Percentiles rank a stretch among this genome's conserved stretches.
These are phyloP conservation scores for Ogataea nitratoaversa DNA, from an alignment of 805 yeast genomes.

Conservation along the genomic window DNA sequence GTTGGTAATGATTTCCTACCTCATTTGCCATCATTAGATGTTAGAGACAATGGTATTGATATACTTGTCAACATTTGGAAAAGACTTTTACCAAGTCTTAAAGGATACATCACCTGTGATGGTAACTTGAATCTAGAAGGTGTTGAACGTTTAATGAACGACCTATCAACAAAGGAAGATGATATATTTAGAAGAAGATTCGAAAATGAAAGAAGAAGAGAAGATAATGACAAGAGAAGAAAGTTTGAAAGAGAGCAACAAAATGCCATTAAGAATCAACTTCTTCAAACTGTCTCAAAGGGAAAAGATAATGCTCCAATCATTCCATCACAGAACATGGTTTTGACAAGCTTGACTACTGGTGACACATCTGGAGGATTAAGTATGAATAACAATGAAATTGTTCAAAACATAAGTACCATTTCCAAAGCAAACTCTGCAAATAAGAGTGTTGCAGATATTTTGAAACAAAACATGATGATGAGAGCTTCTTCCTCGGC, in stretches of 20 bases:
- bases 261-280: slow-evolving; percentile 38
- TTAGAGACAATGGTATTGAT: slow-evolving; percentile 91
- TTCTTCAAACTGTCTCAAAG: slow-evolving; percentile 52
- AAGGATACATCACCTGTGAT: slow-evolving; percentile 83
- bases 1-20: slow-evolving; percentile 99
- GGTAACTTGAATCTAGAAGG: slow-evolving; percentile 74
- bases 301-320: slow-evolving; percentile 77
- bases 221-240: slow-evolving; percentile 60
- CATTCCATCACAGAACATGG: slow-evolving; percentile 65
- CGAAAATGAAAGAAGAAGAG: slow-evolving; percentile 65
- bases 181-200: slow-evolving; percentile 69
- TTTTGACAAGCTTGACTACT: slow-evolving; percentile 61
- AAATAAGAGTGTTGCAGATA: slow-evolving; percentile 64
- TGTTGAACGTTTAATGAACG: slow-evolving; percentile 66
- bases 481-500: slow-evolving; percentile 15
- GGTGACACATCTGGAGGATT: slow-evolving; percentile 67
- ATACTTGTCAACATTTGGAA: slow-evolving; percentile 82
- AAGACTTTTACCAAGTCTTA: slow-evolving; percentile 55
- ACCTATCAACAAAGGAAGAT: slow-evolving; percentile 70
- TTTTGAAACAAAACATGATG: slow-evolving; percentile 39
- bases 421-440: slow-evolving; percentile 70
- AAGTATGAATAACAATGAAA: slow-evolving; percentile 63
- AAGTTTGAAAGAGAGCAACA: slow-evolving; percentile 45
- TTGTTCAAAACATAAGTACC: slow-evolving; percentile 58
- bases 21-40: slow-evolving; percentile 90